phyloP scores from a whole-genome alignment of 345 rosid genomes.

The Salix dunnii region DNA sequence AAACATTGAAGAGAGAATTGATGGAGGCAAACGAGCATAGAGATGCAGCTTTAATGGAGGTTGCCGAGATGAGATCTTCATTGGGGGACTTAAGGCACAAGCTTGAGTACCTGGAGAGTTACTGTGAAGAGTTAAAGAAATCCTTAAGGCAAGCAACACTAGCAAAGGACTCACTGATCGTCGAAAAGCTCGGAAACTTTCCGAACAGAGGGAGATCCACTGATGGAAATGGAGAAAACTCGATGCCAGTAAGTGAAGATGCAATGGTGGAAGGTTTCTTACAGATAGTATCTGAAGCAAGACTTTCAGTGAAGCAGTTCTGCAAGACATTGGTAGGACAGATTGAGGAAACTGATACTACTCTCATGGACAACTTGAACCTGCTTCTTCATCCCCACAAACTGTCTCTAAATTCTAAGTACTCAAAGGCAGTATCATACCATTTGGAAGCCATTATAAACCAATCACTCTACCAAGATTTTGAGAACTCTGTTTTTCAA shows the following conservation, averaged over 20 bases:
- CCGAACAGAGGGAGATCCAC: slow-evolving; percentile 36
- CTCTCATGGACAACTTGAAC: slow-evolving; percentile 54
- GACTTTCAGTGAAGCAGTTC: slow-evolving; percentile 88
- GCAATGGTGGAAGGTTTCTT: slow-evolving; percentile 89
- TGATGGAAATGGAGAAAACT: slow-evolving; percentile 31
- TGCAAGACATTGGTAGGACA: slow-evolving; percentile 69
- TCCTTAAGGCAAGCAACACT: slow-evolving; percentile 64
- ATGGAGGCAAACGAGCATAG: slow-evolving; percentile 70
- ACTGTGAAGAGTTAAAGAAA: slow-evolving; percentile 78
- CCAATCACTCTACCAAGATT: slow-evolving; percentile 81
- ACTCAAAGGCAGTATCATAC: slow-evolving; percentile 64
- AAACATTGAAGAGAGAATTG: slow-evolving; percentile 67
- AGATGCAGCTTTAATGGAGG: slow-evolving; percentile 71
- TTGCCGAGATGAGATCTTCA: slow-evolving; percentile 72
- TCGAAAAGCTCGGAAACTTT: slow-evolving; percentile 34
- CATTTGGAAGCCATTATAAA: slow-evolving; percentile 81
- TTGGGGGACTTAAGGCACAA: slow-evolving; percentile 66
- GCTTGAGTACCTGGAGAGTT: slow-evolving; percentile 75
- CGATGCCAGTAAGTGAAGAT: slow-evolving; percentile 81
- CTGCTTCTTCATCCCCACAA: slow-evolving; percentile 63
- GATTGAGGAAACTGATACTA: slow-evolving; percentile 61
- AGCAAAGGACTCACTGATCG: slow-evolving; percentile 27
- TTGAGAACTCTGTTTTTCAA: slow-evolving; percentile 76
- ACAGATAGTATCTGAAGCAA: slow-evolving; percentile 90
- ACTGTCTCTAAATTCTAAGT: slow-evolving; percentile 51